Evolutionary conservation across 352 stramenopile genomes (phyloP).

Genomic region (Globisporangium takayamanum): DNA sequence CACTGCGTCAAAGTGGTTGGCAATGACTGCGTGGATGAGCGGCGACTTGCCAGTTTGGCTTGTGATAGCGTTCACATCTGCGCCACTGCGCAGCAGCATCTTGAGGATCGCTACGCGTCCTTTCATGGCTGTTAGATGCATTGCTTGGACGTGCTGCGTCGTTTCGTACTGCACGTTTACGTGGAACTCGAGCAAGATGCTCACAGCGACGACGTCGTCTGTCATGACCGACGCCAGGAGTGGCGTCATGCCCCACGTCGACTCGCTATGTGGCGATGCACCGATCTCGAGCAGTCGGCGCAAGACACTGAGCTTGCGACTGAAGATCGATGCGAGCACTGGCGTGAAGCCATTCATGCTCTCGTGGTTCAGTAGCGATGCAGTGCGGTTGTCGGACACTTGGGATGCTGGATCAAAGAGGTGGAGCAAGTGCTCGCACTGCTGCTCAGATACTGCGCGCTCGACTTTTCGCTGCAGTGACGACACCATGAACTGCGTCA

Average conservation of each 20-base stretch:
- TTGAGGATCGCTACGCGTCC: constrained; percentile 28
- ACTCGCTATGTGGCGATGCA: constrained; percentile 36
- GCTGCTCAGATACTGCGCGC: constrained; percentile 26
- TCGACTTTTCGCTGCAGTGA: constrained; percentile 41
- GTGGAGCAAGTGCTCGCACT: constrained; percentile 32
- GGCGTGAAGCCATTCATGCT: constrained; percentile 53
- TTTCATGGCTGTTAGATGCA: constrained; percentile 50
- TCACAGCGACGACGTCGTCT: constrained; percentile 36
- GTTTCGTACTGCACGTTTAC: constrained; percentile 34
- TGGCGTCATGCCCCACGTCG: constrained; percentile 38
- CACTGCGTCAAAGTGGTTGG: constrained; percentile 28
- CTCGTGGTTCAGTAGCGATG: constrained; percentile 35
- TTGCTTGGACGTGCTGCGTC: constrained; percentile 20
- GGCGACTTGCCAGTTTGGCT: constrained; percentile 19
- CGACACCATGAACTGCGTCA: constrained; percentile 26
- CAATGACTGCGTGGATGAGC: constrained; percentile 45
- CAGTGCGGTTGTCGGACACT: not conserved
- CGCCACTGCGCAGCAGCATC: constrained; percentile 31
- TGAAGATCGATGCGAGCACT: constrained; percentile 39
- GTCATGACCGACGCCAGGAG: constrained; percentile 39
- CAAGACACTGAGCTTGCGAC: constrained; percentile 24
- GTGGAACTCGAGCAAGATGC: constrained; percentile 42
- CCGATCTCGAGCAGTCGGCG: constrained; percentile 44
- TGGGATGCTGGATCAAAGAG: constrained; percentile 24
- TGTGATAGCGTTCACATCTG: constrained; percentile 28